Evolutionary conservation across 2,329 filamentous ascomycete species (phyloP), one percentile per base, ranked within the genome.

Genomic region (Drechslerella stenobrocha): DNA sequence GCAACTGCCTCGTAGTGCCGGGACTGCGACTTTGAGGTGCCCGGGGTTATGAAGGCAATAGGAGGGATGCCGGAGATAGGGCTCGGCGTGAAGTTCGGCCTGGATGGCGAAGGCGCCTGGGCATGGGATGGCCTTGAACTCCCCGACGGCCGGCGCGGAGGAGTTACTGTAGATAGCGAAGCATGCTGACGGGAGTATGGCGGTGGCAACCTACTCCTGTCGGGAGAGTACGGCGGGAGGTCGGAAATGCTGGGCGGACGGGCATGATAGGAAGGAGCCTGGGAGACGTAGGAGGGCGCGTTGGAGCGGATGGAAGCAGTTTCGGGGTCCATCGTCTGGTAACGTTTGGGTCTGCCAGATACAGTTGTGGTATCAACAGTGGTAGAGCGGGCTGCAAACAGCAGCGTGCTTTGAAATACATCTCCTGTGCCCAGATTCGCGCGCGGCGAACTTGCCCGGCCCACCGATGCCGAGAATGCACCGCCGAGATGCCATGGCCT

Each of bases 221-320:
- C 55, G 22, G 55, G 28, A n/a, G 63, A 60, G 63, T 67, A 67
- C 1, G 63, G 63, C 53, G 63, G 63, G 15, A 46, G 55, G 26
- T 58, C 53, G 34, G 53, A 45, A 22, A 55, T 28, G 7, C 37
- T 30, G 46, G 34, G 15, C n/a, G 34, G 6, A 37, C 15, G 13
- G n/a, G 37, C 37, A 42, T 42, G 15, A 18, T 67, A 60, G 11
- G 58, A 55, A n/a, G 58, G 58, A 24, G 24, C 50, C 15, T 55
- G 15, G 2, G 58, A 63, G 24, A 55, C 20, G 23, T 65, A 65
- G n/a, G 64, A 69, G 52, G 64, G 64, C 2, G 64, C 64, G 24
- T 11, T 58, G 13, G 64, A 69, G 35, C 35, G 50, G n/a, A 69
- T 69, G 11, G 64, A 69, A 22, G 64, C 50, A 15, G 64, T 69